These are phyloP conservation scores for Lipomyces anomalus DNA, from an alignment of 805 yeast genomes.

Conservation along the genomic window DNA sequence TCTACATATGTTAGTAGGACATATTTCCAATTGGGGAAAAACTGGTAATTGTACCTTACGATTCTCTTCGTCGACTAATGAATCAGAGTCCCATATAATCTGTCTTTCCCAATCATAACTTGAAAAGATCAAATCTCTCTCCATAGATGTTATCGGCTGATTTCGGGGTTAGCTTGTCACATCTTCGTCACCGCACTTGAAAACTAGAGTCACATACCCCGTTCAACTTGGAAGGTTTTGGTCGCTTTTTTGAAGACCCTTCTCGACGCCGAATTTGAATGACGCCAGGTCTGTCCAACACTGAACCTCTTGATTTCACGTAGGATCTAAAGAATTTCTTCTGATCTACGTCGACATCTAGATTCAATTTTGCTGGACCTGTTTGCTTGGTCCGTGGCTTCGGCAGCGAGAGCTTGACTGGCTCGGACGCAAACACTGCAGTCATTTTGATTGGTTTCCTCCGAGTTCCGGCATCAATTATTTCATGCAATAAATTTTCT, in stretches of 20 bases:
- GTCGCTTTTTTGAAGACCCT: conserved; percentile 1
- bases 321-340: conserved; percentile 33
- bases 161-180: too few species aligned
- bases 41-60: background rate
- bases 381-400: conserved; percentile 37
- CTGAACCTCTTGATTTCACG: conserved; percentile 7
- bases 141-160: conserved; percentile 6
- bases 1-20: background rate
- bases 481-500: background rate
- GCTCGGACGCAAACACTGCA: conserved; percentile 54
- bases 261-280: conserved; percentile 3
- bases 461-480: background rate
- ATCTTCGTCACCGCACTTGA: background rate
- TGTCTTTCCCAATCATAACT: conserved; percentile 24
- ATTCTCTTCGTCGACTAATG: background rate
- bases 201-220: conserved; percentile 1
- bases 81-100: conserved; percentile 19
- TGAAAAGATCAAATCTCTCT: conserved; percentile 19
- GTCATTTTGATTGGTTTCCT: conserved; percentile 13
- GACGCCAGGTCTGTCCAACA: conserved; percentile 17
- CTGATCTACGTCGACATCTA: conserved; percentile 63
- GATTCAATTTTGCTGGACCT: conserved; percentile 48
- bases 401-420: conserved; percentile 49
- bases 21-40: background rate
- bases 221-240: too few species aligned